These are phyloP conservation scores for Lactifluus volemus DNA, from an alignment of 768 basidiomycete genomes.

Conservation along the genomic window DNA sequence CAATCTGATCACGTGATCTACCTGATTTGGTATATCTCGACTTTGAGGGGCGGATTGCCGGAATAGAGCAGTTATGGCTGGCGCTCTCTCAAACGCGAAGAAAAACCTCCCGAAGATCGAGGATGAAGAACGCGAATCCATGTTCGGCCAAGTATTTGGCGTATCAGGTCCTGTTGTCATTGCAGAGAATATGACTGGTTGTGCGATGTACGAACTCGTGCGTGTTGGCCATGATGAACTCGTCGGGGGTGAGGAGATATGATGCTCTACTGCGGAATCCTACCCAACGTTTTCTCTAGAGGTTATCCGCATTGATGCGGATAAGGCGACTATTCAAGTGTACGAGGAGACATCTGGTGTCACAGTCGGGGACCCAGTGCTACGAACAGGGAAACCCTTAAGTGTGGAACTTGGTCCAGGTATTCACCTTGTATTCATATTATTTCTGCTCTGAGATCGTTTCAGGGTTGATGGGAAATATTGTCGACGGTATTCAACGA, in stretches of 20 bases:
- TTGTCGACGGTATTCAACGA: constrained; percentile 95
- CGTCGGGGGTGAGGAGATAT: constrained; percentile 70
- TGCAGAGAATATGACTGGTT: constrained; percentile 92
- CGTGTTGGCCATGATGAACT: constrained; percentile 98
- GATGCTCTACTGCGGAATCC: background rate
- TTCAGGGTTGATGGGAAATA: constrained; percentile 96
- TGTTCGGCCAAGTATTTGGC: constrained; percentile 83
- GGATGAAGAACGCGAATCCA: constrained; percentile 85
- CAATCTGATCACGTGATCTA: constrained; percentile 16
- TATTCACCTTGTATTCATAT: constrained; percentile 28
- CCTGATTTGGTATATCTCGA: background rate
- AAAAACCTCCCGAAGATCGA: constrained; percentile 77
- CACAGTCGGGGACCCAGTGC: constrained; percentile 95
- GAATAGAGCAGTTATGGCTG: constrained; percentile 55
- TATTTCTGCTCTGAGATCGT: constrained; percentile 1
- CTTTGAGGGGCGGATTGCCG: background rate
- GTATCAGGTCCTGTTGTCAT: constrained; percentile 99
- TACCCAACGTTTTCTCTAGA: constrained; percentile 41
- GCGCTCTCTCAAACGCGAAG: constrained; percentile 87
- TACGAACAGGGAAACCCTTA: constrained; percentile 95
- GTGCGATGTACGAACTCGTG: constrained; percentile 96
- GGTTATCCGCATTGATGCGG: constrained; percentile 97
- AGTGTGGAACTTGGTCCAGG: constrained; percentile 98
- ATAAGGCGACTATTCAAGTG: constrained; percentile 98
- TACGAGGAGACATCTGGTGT: constrained; percentile 99